Percentiles rank a stretch among this genome's conserved stretches.
Evolutionary conservation across 176 grass and related monocot genomes (phyloP).

Genomic region (Pontederia paniculata): DNA sequence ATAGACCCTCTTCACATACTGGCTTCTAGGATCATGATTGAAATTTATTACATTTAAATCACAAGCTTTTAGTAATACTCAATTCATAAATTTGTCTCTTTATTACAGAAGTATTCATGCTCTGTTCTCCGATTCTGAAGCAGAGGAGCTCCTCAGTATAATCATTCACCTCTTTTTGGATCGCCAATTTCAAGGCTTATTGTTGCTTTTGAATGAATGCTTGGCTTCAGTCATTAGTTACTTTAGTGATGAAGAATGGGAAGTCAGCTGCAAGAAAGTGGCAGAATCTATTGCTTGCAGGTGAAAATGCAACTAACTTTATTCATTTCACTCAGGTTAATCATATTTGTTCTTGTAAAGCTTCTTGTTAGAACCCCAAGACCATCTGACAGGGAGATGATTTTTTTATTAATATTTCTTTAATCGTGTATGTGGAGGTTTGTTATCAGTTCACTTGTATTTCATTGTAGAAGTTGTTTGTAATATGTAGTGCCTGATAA

Average conservation of each 20-base stretch:
- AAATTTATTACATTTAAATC: too few relatives aligned
- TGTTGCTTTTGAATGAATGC: constrained; percentile 45
- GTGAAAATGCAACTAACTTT: constrained; percentile 17
- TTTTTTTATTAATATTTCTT: too few relatives aligned
- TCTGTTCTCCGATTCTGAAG: constrained; percentile 60
- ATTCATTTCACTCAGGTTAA: too few relatives aligned
- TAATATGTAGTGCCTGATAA: too few relatives aligned
- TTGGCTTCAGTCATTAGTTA: constrained; percentile 56
- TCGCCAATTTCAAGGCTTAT: constrained; percentile 46
- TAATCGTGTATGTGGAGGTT: too few relatives aligned
- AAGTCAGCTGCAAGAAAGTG: constrained; percentile 43
- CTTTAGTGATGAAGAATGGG: constrained; percentile 57
- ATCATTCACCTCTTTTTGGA: constrained; percentile 62
- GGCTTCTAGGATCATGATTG: background rate
- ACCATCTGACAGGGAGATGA: background rate
- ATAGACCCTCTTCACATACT: too few relatives aligned
- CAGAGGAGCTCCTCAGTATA: constrained; percentile 58
- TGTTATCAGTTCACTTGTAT: too few relatives aligned
- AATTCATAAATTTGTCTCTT: constrained; percentile 11
- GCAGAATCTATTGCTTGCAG: constrained; percentile 45
- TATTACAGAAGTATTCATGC: constrained; percentile 41
- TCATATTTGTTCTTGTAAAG: too few relatives aligned
- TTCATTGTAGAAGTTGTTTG: too few relatives aligned
- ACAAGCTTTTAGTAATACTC: background rate
- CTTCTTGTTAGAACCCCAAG: background rate